Evolutionary conservation across 495 filamentous ascomycete genomes (phyloP).

Genomic region (Ascobolus immersus): DNA sequence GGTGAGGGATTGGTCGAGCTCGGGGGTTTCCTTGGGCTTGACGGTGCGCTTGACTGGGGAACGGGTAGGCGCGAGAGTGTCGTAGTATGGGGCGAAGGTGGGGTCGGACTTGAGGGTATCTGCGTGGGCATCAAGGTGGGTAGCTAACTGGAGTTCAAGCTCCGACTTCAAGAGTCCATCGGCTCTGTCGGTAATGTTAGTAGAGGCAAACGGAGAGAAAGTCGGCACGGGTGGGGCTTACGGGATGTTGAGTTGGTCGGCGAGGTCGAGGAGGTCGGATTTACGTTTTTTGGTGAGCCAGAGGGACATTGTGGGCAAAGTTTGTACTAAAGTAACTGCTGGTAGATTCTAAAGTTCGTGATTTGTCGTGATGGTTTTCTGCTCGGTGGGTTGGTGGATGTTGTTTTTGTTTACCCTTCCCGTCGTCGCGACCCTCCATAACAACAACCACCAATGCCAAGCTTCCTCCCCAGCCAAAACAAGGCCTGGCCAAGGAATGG

Average conservation of each 20-base stretch:
- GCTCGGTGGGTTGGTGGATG: background rate
- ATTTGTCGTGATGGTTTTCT: background rate
- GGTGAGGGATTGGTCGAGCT: slow-evolving; percentile 22
- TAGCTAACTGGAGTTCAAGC: slow-evolving; percentile 50
- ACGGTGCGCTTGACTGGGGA: slow-evolving; percentile 58
- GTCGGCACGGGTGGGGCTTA: slow-evolving; percentile 17
- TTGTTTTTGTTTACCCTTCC: background rate
- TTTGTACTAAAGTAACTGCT: background rate
- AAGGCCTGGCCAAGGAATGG: too few relatives aligned
- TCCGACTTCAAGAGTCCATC: slow-evolving; percentile 54
- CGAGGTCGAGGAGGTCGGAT: slow-evolving; percentile 49
- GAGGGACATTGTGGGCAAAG: slow-evolving; percentile 9
- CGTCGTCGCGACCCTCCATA: too few relatives aligned
- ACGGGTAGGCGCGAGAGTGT: slow-evolving; percentile 28
- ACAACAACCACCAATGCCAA: too few relatives aligned
- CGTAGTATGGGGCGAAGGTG: slow-evolving; percentile 51
- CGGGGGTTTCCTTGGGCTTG: slow-evolving; percentile 17
- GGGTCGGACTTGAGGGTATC: slow-evolving; percentile 33
- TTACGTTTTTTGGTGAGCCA: slow-evolving; percentile 75
- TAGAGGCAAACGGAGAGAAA: slow-evolving; percentile 8
- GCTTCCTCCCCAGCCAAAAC: too few relatives aligned
- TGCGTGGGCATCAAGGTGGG: slow-evolving; percentile 42
- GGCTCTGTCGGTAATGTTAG: slow-evolving; percentile 25
- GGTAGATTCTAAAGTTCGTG: background rate
- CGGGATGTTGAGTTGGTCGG: slow-evolving; percentile 42